Evolutionary conservation across 1,284 basidiomycete genomes (phyloP).

Genomic region (Inonotus obliquus): DNA sequence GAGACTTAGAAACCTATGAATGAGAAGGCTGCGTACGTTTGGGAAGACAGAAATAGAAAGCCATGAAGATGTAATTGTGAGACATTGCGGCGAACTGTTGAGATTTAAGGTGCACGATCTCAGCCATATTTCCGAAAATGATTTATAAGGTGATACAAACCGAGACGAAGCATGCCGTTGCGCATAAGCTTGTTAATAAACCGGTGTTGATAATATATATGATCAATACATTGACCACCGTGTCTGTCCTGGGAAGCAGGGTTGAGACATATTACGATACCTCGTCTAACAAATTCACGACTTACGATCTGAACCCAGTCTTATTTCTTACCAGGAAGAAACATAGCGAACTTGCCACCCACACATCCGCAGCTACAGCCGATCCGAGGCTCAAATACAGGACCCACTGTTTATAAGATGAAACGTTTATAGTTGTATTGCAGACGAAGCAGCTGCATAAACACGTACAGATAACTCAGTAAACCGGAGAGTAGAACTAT

Average conservation of each 20-base stretch:
- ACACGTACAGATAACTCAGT: constrained; percentile 1
- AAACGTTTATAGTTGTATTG: background rate
- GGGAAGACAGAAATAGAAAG: constrained; percentile 23
- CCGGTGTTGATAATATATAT: constrained; percentile 17
- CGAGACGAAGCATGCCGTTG: constrained; percentile 4
- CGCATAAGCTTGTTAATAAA: constrained; percentile 14
- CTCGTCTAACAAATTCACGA: background rate
- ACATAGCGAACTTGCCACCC: constrained; percentile 12
- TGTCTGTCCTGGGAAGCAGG: constrained; percentile 5
- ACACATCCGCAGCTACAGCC: constrained; percentile 14
- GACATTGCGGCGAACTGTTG: constrained; percentile 24
- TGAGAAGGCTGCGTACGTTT: constrained; percentile 20
- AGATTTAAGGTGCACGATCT: background rate
- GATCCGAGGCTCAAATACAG: constrained; percentile 9
- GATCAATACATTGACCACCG: constrained; percentile 12
- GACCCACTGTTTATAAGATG: constrained; percentile 4
- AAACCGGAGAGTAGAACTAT: constrained; percentile 2
- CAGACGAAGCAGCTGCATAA: background rate
- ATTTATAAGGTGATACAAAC: background rate
- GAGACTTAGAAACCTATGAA: background rate
- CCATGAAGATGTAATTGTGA: constrained; percentile 25
- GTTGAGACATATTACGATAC: background rate
- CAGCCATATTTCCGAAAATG: background rate
- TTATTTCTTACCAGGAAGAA: constrained; percentile 9
- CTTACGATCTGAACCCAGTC: constrained; percentile 15